phyloP scores from a whole-genome alignment of 108 stramenopile genomes.

The Stephanodiscus triporus region DNA sequence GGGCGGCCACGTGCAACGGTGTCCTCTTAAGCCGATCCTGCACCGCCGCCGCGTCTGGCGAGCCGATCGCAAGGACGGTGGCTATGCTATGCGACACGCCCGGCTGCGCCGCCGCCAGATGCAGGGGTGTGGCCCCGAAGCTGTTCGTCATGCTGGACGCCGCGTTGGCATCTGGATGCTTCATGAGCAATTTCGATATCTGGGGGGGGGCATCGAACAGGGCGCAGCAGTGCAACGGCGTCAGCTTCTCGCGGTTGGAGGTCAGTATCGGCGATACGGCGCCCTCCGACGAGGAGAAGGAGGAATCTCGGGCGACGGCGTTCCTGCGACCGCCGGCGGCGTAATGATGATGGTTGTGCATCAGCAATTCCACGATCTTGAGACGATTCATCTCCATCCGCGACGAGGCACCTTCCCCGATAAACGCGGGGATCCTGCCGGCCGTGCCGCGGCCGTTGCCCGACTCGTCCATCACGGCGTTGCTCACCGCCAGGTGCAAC shows the following conservation, averaged over 20 bases:
- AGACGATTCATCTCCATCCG: slow-evolving; percentile 47
- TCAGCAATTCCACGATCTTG: slow-evolving; percentile 49
- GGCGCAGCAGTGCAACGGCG: slow-evolving; percentile 70
- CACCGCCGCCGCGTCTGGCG: slow-evolving; percentile 46
- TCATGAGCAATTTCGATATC: slow-evolving; percentile 49
- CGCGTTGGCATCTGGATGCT: slow-evolving; percentile 45
- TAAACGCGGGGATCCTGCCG: neutral
- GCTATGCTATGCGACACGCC: slow-evolving; percentile 50
- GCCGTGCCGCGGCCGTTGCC: slow-evolving; percentile 15
- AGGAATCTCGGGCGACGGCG: neutral
- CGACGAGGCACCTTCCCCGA: neutral
- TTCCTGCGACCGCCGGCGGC: neutral
- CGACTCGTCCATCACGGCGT: slow-evolving; percentile 31
- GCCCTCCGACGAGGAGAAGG: neutral
- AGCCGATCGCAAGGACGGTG: slow-evolving; percentile 46
- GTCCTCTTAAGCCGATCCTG: slow-evolving; percentile 52
- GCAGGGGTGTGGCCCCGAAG: slow-evolving; percentile 47
- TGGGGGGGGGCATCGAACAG: slow-evolving; percentile 53
- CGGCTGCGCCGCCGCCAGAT: slow-evolving; percentile 50
- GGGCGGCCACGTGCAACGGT: slow-evolving; percentile 56
- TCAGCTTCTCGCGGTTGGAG: slow-evolving; percentile 30
- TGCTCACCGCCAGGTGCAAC: slow-evolving; percentile 57
- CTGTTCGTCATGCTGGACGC: slow-evolving; percentile 48
- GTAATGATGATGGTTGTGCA: slow-evolving; percentile 16
- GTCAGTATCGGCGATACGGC: slow-evolving; percentile 7